Evolutionary conservation across 2,329 filamentous ascomycete species (phyloP), one percentile per base, ranked within the genome.

Genomic region (Phoma sp.): DNA sequence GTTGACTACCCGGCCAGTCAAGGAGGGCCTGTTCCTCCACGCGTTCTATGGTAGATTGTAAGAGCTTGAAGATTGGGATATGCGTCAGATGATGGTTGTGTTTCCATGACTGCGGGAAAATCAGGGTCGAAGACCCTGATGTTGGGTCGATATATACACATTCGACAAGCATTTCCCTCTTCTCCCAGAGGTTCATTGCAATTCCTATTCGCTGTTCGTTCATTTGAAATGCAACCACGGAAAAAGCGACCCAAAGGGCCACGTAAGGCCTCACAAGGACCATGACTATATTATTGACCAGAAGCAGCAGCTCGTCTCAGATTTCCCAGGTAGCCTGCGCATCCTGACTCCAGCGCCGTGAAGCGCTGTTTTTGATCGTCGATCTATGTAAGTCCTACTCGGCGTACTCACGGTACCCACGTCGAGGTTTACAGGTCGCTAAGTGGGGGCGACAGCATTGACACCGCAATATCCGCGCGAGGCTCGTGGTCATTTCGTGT

Each of bases 111-210:
- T 9, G 38, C 37, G 38, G n/a, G 46, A 27, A 50, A 41, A 46
- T 50, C 52, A 55, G 46, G 46, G 52, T 50, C 46, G 22, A 14
- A n/a, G 52, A 55, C 52, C 52, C 46, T 55, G 36, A 47, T 25
- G 33, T 11, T 35, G 42, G 46, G 37, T 41, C 41, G 25, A 50
- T 24, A 25, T 7, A 33, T 27, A 42, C 29, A 22, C 13, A 33
- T 3, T 30, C 11, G 41, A 55, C 52, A 55, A 47, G 52, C 52
- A 46, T 50, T 24, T 45, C 32, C 46, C 52, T 47, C 37, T 27
- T 27, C 25, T 13, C 14, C 18, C 24, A 25, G n/a, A 6, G 14
- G 4, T 24, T 30, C 30, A n/a, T 41, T 9, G 11, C 9, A 14
- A 36, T 30, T 49, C 41, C 23, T 30, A 47, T 46, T 47, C 27